Conservation (phyloP, 805 yeast species). For the Wickerhamomyces subpelliculosus region DNA sequence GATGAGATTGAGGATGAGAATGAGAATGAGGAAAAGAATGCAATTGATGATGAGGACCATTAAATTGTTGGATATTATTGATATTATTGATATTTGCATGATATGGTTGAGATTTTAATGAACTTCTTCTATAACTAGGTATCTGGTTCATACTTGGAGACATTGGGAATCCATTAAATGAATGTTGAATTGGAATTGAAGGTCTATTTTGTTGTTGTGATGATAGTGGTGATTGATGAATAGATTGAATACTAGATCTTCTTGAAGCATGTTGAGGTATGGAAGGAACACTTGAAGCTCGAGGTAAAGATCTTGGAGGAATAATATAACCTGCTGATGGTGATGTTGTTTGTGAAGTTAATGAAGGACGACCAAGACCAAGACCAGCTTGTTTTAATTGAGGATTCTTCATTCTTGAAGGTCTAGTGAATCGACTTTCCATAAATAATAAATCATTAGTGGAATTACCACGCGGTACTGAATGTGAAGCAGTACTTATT, state of each 20-base stretch:
- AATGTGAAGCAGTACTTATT: slow-evolving; percentile 1
- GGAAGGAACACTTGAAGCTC: slow-evolving; percentile 2
- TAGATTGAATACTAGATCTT: not conserved
- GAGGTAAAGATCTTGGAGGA: not conserved
- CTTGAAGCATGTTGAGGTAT: not conserved
- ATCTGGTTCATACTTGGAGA: not conserved
- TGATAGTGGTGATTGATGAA: no score
- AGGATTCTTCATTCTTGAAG: slow-evolving; percentile 6
- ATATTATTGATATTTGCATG: slow-evolving; percentile 1
- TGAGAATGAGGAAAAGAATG: no score
- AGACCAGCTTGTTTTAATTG: not conserved
- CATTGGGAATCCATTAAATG: no score
- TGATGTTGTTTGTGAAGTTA: no score
- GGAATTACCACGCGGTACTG: slow-evolving; percentile 15
- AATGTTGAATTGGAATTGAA: no score
- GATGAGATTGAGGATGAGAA: slow-evolving; percentile 5
- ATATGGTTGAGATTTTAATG: not conserved
- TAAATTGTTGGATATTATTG: slow-evolving; percentile 3
- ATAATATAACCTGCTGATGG: not conserved
- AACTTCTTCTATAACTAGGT: slow-evolving; percentile 1
- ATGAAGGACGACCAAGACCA: slow-evolving; percentile 2
- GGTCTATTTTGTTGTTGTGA: no score
- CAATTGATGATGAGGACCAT: no score
- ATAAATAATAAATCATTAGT: slow-evolving; percentile 15
- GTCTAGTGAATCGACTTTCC: slow-evolving; percentile 15